Base-by-base conservation (phyloP, 2,329 filamentous ascomycete genomes). In the Ophiostoma sp. region DNA sequence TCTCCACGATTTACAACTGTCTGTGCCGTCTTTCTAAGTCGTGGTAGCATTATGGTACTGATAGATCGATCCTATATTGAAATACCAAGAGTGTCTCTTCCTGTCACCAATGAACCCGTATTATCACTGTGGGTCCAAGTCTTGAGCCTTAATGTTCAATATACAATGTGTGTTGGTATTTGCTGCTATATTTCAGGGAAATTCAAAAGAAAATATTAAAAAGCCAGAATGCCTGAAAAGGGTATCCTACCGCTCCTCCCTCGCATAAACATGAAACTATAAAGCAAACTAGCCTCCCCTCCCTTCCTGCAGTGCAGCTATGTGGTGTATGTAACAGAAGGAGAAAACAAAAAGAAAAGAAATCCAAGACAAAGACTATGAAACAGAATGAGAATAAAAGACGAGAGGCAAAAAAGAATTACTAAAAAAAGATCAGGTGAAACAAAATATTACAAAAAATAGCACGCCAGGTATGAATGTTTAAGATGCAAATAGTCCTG, bases 381-480 rank as follows among this genome's bases (percentile, higher is more conserved):
- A 52, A 48, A 31, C 11, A n/a, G n/a, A 66, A 5, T n/a, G 25
- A 50, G 19, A 52, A 22, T n/a, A 57, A 33, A 61, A 36, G 25
- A 2, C 11, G 48, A 33, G 36, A 17, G 52, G 48, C 22, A 25
- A 69, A 22, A 31, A 22, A 33, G 28, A 59, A 19, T 7, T 25
- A 45, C 36, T 42, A 2, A 11, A 45, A 31, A 69, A 28, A 52
- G 31, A 59, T 12, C 8, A 36, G 25, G 25, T n/a, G 59, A 1
- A 61, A 71, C 42, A 42, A 36, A 6, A 22, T n/a, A 68, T 36
- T 57, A 69, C 42, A 68, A 59, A 2, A 73, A 68, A 52, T 61
- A 45, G 36, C 72, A 39, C 72, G 59, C 72, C 72, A 50, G 42
- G 28, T 61, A 70, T 70, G 55, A 31, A n/a, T 68, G 71, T 69